Percentiles rank a stretch among this genome's conserved stretches.
These are phyloP conservation scores for Hypoxylon rubiginosum DNA, from an alignment of 2,329 filamentous ascomycete genomes.

Conservation along the genomic window DNA sequence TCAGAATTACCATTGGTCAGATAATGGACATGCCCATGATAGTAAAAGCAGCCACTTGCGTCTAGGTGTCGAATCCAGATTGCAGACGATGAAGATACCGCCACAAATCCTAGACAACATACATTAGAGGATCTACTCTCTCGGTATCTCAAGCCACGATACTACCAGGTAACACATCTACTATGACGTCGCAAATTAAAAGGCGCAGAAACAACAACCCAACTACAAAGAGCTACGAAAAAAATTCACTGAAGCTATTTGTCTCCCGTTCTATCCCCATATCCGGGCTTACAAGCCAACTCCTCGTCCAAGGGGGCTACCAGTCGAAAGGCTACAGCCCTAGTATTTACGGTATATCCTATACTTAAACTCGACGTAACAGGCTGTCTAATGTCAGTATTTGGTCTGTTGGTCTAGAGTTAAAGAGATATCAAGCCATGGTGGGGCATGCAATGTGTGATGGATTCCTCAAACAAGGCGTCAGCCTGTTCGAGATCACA, in stretches of 20 bases:
- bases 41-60: neutral
- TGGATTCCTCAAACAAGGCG: neutral
- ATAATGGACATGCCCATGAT: neutral
- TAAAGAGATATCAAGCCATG: neutral
- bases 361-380: neutral
- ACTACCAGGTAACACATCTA: neutral
- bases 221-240: too few species aligned
- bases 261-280: neutral
- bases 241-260: neutral
- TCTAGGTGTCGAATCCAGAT: neutral
- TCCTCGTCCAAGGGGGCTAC: neutral
- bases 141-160: neutral
- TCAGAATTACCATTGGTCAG: neutral
- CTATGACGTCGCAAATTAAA: neutral
- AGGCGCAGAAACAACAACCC: neutral
- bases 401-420: neutral
- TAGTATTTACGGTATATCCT: neutral
- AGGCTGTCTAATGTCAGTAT: neutral
- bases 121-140: neutral
- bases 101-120: neutral
- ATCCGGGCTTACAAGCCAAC: neutral
- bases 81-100: neutral
- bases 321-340: neutral
- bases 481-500: neutral
- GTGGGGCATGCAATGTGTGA: neutral